Evolutionary conservation across 305 asterid genomes (phyloP), one percentile per base, ranked within the genome.

Genomic region (Rubia peregrina): DNA sequence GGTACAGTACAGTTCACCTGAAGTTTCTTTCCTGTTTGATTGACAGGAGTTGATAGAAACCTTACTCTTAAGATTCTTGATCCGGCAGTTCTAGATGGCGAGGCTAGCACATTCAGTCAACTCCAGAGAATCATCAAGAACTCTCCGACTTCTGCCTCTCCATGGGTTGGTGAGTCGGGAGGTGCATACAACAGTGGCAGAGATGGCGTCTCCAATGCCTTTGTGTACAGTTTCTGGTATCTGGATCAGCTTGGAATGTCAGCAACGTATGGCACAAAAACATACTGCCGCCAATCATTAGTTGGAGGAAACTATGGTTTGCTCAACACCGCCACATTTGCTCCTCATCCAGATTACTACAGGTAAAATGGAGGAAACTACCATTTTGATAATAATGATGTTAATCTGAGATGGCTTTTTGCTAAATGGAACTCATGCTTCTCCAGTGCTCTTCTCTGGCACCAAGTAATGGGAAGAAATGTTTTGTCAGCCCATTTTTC

Each of bases 151-250:
- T 68, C 80, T 10, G 91, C 87, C 9, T 48, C 78, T 16, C 89
- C 96, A 11, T 93, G 98, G 97, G 97, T 93, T 71, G 97, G 98
- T 56, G 97, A 93, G 78, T 78, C 96, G 6, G 98, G 98, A 73
- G 96, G 98, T 17, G 97, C 97, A 30, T 91, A 86, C 68, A 89
- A 85, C 78, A 93, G 96, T 4, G 98, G 98, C 40, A 88, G 91
- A 46, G 67, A 89, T 66, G 80, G 79, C 26, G 96, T 93, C 60
- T 76, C 97, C 69, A 88, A 93, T 53, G 84, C 95, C 7, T 93
- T 89, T 36, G 95, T 82, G 13, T 86, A 78, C 71, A 85, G 97
- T 75, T 93, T 91, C 84, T 93, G 98, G 97, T 90, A 84, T 82
- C 77, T 93, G 76, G 98, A 93, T 77, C 98, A 93, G 80, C 87